phyloP scores from a whole-genome alignment of 768 basidiomycete species.

The Russula vinacea region DNA sequence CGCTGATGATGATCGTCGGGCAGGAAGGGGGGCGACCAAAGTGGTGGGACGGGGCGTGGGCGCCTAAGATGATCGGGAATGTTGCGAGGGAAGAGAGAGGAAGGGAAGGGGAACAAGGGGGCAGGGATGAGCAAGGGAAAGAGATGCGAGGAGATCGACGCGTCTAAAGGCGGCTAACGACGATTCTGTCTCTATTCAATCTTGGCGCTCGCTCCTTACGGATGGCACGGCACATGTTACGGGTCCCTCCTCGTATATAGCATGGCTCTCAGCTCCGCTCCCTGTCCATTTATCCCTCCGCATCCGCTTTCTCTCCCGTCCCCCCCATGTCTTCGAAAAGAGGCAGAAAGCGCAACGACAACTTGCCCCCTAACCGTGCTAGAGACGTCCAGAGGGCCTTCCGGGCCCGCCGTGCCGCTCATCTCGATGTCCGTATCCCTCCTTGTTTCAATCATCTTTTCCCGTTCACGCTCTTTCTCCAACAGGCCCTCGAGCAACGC shows the following conservation, averaged over 20 bases:
- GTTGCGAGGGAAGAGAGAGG: background rate
- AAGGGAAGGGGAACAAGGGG: background rate
- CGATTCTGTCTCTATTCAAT: slow-evolving; percentile 27
- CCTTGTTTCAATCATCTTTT: slow-evolving; percentile 25
- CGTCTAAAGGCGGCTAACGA: slow-evolving; percentile 33
- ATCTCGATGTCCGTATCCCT: slow-evolving; percentile 61
- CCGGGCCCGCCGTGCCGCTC: slow-evolving; percentile 82
- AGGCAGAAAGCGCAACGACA: slow-evolving; percentile 80
- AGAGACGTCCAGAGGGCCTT: slow-evolving; percentile 89
- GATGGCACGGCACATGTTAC: slow-evolving; percentile 31
- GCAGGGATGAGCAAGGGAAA: background rate
- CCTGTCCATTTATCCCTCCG: slow-evolving; percentile 37
- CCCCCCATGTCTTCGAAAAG: slow-evolving; percentile 75
- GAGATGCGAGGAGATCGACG: slow-evolving; percentile 32
- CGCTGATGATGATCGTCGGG: slow-evolving; percentile 13
- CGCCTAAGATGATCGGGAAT: slow-evolving; percentile 21
- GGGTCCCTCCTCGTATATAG: slow-evolving; percentile 39
- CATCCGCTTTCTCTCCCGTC: slow-evolving; percentile 30
- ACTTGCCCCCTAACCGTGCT: slow-evolving; percentile 75
- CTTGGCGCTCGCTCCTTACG: slow-evolving; percentile 32
- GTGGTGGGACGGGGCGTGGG: slow-evolving; percentile 17
- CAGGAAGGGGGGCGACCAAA: slow-evolving; percentile 9
- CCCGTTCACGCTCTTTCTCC: slow-evolving; percentile 25
- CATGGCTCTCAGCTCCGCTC: slow-evolving; percentile 35
- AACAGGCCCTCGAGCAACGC: slow-evolving; percentile 74